Base-by-base conservation (phyloP, 2,329 filamentous ascomycete species). In the Scytalidium lignicola region DNA sequence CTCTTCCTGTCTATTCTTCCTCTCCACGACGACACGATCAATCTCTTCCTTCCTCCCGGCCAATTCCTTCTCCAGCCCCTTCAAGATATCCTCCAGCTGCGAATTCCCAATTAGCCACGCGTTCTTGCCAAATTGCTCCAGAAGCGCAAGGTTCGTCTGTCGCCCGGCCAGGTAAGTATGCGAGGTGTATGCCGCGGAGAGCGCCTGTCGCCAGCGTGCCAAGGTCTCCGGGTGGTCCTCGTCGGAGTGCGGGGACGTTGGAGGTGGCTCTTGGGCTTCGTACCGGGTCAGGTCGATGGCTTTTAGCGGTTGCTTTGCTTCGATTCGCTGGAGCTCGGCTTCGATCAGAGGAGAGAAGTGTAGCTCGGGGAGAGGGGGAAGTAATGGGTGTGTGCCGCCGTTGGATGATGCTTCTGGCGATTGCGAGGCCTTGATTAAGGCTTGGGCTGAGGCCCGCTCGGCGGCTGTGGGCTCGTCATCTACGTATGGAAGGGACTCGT, bases 21-120 rank as follows among this genome's bases (percentile, higher is more conserved):
- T 76, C 61, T 80, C 74, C 51, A 85, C 73, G 56, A 91, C 90
- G 9, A 93, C 74, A 32, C 79, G 65, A 64, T 96, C 90, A 43
- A 90, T 78, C 56, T 87, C 82, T 51, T 78, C 74, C 65, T 83
- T 85, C 18, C 79, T 71, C 37, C 74, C 76, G 13, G 82, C 83
- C 44, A 97, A 74, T 60, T 96, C 90, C 41, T 74, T 74, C 74
- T 97, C 92, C 21, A 95, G 62, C 12, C 67, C 67, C 45, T 77
- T 76, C 46, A 95, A 68, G 40, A 89, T 78, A 41, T 81, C 80
- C 69, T 96, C 92, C 18, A 90, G 68, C 57, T 88, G 82, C 59
- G 85, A 81, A 67, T 99, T 99, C 5, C 82, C 82, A 8, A 95
- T 78, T 48, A 99, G 75, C 92, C 93, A 97, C 9, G 89, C 86